A percentile compares a stretch with the other conserved stretches of the same genome.
These are phyloP conservation scores for Kwoniella dejecticola DNA, from an alignment of 768 basidiomycete genomes.

Conservation along the genomic window DNA sequence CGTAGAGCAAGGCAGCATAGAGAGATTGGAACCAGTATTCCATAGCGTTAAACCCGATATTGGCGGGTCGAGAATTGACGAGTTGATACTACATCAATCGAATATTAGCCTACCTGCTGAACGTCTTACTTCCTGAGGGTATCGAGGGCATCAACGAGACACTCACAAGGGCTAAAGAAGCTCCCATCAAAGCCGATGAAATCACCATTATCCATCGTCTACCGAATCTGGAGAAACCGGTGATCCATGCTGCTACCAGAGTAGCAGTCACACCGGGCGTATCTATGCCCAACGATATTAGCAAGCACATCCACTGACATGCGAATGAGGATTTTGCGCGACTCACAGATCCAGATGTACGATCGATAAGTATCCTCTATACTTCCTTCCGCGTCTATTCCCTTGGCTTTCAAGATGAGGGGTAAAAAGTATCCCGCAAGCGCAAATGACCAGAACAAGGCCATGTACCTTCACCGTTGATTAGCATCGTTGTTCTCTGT, in stretches of 20 bases:
- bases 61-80: conserved; percentile 30
- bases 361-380: conserved; percentile 49
- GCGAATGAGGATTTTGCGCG: background rate
- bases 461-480: conserved; percentile 33
- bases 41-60: conserved; percentile 46
- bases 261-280: conserved; percentile 42
- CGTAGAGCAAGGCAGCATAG: conserved; percentile 57
- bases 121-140: too few relatives aligned
- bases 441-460: conserved; percentile 49
- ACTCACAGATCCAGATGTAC: conserved; percentile 47
- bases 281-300: conserved; percentile 13
- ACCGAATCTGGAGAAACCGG: conserved; percentile 36
- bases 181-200: conserved; percentile 39
- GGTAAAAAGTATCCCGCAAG: conserved; percentile 56
- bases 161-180: conserved; percentile 28
- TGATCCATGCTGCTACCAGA: conserved; percentile 31
- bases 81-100: conserved; percentile 36
- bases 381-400: conserved; percentile 33
- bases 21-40: conserved; percentile 50
- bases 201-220: conserved; percentile 38
- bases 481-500: too few relatives aligned
- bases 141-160: too few relatives aligned
- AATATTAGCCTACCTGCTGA: too few relatives aligned
- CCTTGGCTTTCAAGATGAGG: conserved; percentile 48
- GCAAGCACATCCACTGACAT: background rate